phyloP scores from a whole-genome alignment of 78 protist genomes.

The Guillardia theta region DNA sequence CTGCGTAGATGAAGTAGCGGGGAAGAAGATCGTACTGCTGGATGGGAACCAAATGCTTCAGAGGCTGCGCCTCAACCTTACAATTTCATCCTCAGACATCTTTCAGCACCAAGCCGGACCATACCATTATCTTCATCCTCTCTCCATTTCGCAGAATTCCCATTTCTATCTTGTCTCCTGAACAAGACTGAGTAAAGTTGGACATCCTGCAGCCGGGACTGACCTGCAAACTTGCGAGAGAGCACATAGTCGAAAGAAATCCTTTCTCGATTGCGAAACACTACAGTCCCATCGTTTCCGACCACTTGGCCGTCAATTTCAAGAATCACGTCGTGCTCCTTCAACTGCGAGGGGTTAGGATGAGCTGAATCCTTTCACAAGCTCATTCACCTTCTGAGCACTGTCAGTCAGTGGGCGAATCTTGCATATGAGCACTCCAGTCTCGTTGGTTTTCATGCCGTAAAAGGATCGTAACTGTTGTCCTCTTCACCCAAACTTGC shows the following conservation, averaged over 20 bases:
- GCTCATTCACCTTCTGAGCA: too few relatives aligned
- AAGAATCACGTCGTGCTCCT: neutral
- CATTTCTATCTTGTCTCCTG: neutral
- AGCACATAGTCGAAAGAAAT: slow-evolving; percentile 33
- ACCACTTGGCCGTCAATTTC: neutral
- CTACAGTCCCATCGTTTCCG: neutral
- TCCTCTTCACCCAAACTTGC: too few relatives aligned
- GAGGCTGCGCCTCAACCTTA: neutral
- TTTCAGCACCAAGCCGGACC: neutral
- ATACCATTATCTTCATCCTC: neutral
- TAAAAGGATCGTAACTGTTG: neutral
- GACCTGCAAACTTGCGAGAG: neutral
- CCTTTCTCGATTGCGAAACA: neutral
- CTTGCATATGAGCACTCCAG: neutral
- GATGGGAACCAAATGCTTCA: neutral
- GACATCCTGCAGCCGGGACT: neutral
- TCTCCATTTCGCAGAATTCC: neutral
- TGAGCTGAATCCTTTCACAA: too few relatives aligned
- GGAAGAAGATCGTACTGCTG: slow-evolving; percentile 17
- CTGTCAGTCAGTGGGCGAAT: neutral
- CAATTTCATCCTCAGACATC: neutral
- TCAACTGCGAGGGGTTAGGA: too few relatives aligned
- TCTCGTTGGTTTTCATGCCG: neutral
- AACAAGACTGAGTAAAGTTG: neutral
- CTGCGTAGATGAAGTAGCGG: neutral